Evolutionary conservation across 2,329 filamentous ascomycete species (phyloP), one percentile per base, ranked within the genome.

Genomic region (Aspergillus sp.): DNA sequence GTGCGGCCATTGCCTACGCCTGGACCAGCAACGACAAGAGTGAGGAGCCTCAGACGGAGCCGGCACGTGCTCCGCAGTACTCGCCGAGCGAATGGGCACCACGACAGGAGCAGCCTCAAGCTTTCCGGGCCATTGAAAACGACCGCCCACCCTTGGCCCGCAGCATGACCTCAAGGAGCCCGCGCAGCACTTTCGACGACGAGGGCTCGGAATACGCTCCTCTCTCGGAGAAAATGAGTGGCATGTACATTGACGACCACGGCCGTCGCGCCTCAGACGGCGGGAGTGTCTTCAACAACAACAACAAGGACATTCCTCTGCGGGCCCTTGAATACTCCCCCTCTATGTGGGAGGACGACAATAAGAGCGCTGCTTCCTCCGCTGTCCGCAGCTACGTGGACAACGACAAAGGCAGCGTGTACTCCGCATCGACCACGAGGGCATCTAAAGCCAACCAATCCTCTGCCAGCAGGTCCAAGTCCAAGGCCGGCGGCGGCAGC

Each of bases 1-100:
- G 85, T 35, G 86, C 83, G 33, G 85, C 84, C 7, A 73, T 86
- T 36, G 84, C 86, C 7, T 94, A 93, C 66, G 82, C 81, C 26
- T 82, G 88, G 71, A 75, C 78, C 54, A 75, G 76, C 49, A 82
- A 85, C 35, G 57, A 60, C 1, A 19, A 19, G 19, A 82, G 30
- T 2, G 30, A 9, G 2, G 30, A 32, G 8, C 53, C 63, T 19
- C 48, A 58, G 9, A 56, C 53, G 6, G 6, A 32, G 19, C 36
- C n/a, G 8, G 7, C n/a, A 19, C 27, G 12, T 7, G 55, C 56
- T 12, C 57, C 58, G 29, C 52, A 49, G 42, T 57, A 54, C 45
- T 60, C 57, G 52, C 53, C 48, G 10, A 58, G 49, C 26, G 60
- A 60, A 29, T 54, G 55, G 41, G 55, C 50, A 32, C 60, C 57